These are phyloP conservation scores for Talaromyces sp. DNA, from an alignment of 2,329 filamentous ascomycete genomes.

Conservation along the genomic window DNA sequence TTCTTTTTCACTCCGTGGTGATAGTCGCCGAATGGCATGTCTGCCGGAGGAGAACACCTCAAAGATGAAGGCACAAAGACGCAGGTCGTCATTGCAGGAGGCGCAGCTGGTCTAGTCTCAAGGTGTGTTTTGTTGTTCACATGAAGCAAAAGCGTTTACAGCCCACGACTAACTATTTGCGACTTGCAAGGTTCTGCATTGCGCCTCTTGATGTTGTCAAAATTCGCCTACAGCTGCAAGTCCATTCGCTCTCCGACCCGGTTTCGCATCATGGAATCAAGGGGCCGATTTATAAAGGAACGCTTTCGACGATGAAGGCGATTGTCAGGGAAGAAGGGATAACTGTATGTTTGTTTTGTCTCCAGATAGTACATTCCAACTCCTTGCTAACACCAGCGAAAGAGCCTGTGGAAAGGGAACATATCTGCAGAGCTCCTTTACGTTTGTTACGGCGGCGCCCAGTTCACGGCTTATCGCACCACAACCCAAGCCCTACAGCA, in stretches of 20 bases:
- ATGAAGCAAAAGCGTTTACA: neutral
- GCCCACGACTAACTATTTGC: neutral
- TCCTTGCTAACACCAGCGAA: neutral
- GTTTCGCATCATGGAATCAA: constrained; percentile 49
- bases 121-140: constrained; percentile 50
- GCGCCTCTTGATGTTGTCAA: constrained; percentile 96
- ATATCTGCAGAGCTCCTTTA: constrained; percentile 93
- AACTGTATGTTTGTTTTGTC: constrained; percentile 43
- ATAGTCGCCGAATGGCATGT: constrained; percentile 54
- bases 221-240: constrained; percentile 92
- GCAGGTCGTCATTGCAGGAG: constrained; percentile 64
- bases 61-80: constrained; percentile 68
- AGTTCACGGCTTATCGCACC: constrained; percentile 84
- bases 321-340: constrained; percentile 80
- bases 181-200: constrained; percentile 68
- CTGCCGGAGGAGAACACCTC: constrained; percentile 57
- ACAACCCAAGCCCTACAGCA: constrained; percentile 63
- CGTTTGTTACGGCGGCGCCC: constrained; percentile 79
- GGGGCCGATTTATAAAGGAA: constrained; percentile 62
- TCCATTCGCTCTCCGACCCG: constrained; percentile 76
- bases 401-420: constrained; percentile 93
- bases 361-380: neutral
- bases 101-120: constrained; percentile 77
- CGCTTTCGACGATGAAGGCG: constrained; percentile 66
- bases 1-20: neutral